Base-by-base conservation (phyloP, 495 filamentous ascomycete genomes). In the Cryomyces minteri region DNA sequence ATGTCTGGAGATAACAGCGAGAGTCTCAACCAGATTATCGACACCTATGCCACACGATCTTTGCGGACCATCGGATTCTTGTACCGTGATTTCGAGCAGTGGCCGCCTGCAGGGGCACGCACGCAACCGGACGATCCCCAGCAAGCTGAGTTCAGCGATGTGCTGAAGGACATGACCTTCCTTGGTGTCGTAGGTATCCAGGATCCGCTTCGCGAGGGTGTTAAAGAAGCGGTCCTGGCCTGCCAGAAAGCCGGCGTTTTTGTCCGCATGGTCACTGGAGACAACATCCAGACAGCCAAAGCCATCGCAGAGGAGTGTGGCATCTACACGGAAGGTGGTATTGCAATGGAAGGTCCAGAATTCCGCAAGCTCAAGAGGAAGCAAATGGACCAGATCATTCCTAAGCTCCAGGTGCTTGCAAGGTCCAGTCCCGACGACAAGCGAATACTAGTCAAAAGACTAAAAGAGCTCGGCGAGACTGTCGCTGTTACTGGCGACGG, bases 401-500 rank as follows among this genome's bases (percentile, higher is more conserved):
- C 84, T 2, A 71, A 74, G 39, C 66, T 93, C 7, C 82, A 85
- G 55, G 85, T 94, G 4, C 75, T 94, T 46, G 86, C 86, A 31
- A 71, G 86, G 37, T 92, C 84, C 1, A 85, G 79, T 44, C 84
- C 84, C 2, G 80, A 85, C 10, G 84, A 93, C 55, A 93, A 93
- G 61, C 71, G 80, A 44, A 77, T 77, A 29, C 69, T 94, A 32
- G 87, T 94, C 29, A 76, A 74, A 49, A 70, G 75, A 33, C 70
- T 94, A 32, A 90, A 87, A 62, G 82, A 82, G 47, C 66, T 88
- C 29, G 84, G 84, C 9, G 86, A 94, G 59, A 93, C 82, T 11
- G 88, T 94, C 42, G 87, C 88, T 37, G 88, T 95, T 12, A 94
- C 86, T 49, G 87, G 87, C 46, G 86, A 94, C 58, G 87, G 86